These are phyloP conservation scores for Croton laevigatus DNA, from an alignment of 441 rosid species.

Conservation along the genomic window DNA sequence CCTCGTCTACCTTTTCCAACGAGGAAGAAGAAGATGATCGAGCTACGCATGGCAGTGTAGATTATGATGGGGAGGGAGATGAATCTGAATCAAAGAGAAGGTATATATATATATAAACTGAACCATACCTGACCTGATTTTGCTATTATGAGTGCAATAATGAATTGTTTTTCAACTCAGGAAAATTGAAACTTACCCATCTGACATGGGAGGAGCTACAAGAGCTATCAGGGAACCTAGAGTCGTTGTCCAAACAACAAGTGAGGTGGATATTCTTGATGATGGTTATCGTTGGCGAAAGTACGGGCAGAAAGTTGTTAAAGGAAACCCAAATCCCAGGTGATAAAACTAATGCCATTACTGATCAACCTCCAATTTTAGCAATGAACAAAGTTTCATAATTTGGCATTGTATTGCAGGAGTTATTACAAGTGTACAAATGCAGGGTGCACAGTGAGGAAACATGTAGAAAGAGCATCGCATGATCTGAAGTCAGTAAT, in stretches of 20 bases:
- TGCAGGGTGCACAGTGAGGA: slow-evolving; percentile 86
- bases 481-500: slow-evolving; percentile 91
- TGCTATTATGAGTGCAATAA: not conserved
- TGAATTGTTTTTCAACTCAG: slow-evolving; percentile 29
- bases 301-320: slow-evolving; percentile 97
- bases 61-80: slow-evolving; percentile 50
- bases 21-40: slow-evolving; percentile 65
- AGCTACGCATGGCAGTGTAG: slow-evolving; percentile 46
- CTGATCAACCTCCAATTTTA: not conserved
- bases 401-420: slow-evolving; percentile 41
- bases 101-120: slow-evolving; percentile 17
- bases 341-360: slow-evolving; percentile 16
- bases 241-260: slow-evolving; percentile 91
- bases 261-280: slow-evolving; percentile 95
- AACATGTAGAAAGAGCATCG: slow-evolving; percentile 98
- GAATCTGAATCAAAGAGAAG: slow-evolving; percentile 68
- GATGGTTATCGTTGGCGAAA: slow-evolving; percentile 99
- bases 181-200: slow-evolving; percentile 60
- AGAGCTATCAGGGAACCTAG: slow-evolving; percentile 92
- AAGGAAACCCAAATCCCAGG: slow-evolving; percentile 99
- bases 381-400: too few species aligned
- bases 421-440: slow-evolving; percentile 97
- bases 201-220: slow-evolving; percentile 73
- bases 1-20: slow-evolving; percentile 49
- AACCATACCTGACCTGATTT: not conserved